Percentiles rank a stretch among this genome's conserved stretches.
These are phyloP conservation scores for Platismatia glauca DNA, from an alignment of 495 filamentous ascomycete genomes.

Conservation along the genomic window DNA sequence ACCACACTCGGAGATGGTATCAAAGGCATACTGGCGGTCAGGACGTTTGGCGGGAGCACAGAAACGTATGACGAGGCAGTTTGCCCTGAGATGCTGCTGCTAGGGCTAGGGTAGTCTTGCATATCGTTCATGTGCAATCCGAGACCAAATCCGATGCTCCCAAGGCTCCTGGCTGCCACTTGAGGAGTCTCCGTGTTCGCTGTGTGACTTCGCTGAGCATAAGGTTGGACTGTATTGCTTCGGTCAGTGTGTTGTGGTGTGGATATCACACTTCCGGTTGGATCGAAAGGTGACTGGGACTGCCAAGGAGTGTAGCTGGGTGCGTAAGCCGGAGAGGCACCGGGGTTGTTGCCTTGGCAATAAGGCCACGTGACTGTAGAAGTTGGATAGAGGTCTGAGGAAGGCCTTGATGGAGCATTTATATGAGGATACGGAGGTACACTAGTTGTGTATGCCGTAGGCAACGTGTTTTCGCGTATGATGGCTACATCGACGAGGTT, in stretches of 20 bases:
- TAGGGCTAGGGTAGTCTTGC: constrained; percentile 23
- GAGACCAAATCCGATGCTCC: constrained; percentile 12
- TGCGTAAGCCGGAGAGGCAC: constrained; percentile 7
- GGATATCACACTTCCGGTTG: background rate
- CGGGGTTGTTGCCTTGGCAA: constrained; percentile 18
- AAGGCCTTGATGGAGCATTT: constrained; percentile 6
- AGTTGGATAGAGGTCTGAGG: constrained; percentile 17
- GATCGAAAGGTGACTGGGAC: constrained; percentile 6
- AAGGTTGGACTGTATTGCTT: constrained; percentile 8
- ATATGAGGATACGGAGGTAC: constrained; percentile 16
- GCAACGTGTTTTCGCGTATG: background rate
- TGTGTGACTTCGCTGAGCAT: constrained; percentile 16
- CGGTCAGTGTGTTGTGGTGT: constrained; percentile 9
- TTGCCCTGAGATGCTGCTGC: constrained; percentile 22
- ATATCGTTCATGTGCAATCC: constrained; percentile 12
- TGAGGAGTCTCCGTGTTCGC: constrained; percentile 5
- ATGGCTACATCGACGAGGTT: background rate
- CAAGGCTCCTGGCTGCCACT: constrained; percentile 5
- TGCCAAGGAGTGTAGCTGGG: constrained; percentile 11
- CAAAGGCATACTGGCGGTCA: constrained; percentile 36
- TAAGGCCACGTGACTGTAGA: constrained; percentile 19
- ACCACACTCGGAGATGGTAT: constrained; percentile 33
- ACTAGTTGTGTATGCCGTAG: constrained; percentile 6
- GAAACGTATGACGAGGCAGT: constrained; percentile 18
- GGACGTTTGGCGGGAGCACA: constrained; percentile 13